Conservation (phyloP, 768 basidiomycete species). For the Galerina marginata region DNA sequence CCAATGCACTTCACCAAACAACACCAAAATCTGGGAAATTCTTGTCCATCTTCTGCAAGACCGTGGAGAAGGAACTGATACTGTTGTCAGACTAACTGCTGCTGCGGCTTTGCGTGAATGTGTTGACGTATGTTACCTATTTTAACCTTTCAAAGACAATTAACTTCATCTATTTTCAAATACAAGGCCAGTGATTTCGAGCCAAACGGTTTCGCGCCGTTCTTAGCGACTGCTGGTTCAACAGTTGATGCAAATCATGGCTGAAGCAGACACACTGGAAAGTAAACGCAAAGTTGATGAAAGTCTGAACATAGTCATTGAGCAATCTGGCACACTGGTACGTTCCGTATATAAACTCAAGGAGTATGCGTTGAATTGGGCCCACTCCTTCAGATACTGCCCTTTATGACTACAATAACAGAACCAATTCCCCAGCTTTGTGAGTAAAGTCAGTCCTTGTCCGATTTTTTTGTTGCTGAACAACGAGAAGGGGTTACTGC, state of each 20-base stretch:
- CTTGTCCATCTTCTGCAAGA: slow-evolving; percentile 78
- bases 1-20: slow-evolving; percentile 60
- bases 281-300: slow-evolving; percentile 76
- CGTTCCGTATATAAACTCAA: slow-evolving; percentile 6
- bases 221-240: slow-evolving; percentile 61
- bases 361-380: background rate
- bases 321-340: slow-evolving; percentile 52
- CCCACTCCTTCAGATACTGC: slow-evolving; percentile 58
- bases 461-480: background rate
- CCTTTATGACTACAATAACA: slow-evolving; percentile 64
- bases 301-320: slow-evolving; percentile 73
- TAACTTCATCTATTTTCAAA: slow-evolving; percentile 12
- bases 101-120: slow-evolving; percentile 81
- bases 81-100: slow-evolving; percentile 87
- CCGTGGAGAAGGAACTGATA: slow-evolving; percentile 72
- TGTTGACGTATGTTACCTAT: slow-evolving; percentile 68
- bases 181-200: slow-evolving; percentile 70
- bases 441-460: slow-evolving; percentile 37
- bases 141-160: background rate
- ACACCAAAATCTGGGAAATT: slow-evolving; percentile 78
- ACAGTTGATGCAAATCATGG: slow-evolving; percentile 73
- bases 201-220: slow-evolving; percentile 67
- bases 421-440: slow-evolving; percentile 75
- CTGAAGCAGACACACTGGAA: slow-evolving; percentile 77
- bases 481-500: slow-evolving; percentile 63